A percentile compares a stretch with the other conserved stretches of the same genome.
These are phyloP conservation scores for Cryptococcus sp. DNA, from an alignment of 1,284 basidiomycete species.

Conservation along the genomic window DNA sequence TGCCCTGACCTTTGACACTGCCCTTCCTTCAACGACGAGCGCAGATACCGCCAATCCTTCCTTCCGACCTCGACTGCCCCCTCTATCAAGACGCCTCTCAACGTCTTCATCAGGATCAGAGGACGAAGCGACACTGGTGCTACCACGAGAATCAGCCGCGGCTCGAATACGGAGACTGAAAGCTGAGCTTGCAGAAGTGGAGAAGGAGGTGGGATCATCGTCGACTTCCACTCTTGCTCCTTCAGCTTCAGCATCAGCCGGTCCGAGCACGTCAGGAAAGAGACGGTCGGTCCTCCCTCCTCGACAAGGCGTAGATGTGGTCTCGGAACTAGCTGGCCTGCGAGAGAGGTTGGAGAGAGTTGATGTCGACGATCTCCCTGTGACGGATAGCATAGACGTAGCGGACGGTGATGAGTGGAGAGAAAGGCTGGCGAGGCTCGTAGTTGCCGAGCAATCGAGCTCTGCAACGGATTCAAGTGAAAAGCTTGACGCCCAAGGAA, in stretches of 20 bases:
- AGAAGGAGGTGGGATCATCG: slow-evolving; percentile 44
- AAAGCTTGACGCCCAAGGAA: neutral
- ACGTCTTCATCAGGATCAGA: slow-evolving; percentile 20
- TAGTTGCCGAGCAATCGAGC: neutral
- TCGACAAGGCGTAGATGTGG: slow-evolving; percentile 35
- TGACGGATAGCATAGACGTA: neutral
- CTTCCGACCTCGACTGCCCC: slow-evolving; percentile 26
- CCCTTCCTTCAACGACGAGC: neutral
- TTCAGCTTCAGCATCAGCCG: neutral
- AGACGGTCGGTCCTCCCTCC: slow-evolving; percentile 30
- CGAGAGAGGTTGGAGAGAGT: slow-evolving; percentile 32
- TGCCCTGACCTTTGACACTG: neutral
- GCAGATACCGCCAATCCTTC: slow-evolving; percentile 18
- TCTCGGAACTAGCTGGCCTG: slow-evolving; percentile 37
- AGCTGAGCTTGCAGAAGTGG: slow-evolving; percentile 56
- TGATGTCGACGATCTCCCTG: slow-evolving; percentile 14
- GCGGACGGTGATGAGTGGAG: slow-evolving; percentile 14
- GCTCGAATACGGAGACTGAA: slow-evolving; percentile 54
- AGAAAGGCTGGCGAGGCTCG: slow-evolving; percentile 56
- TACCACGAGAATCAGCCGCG: slow-evolving; percentile 48
- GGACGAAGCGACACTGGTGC: slow-evolving; percentile 9
- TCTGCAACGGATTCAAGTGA: neutral
- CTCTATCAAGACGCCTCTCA: slow-evolving; percentile 16
- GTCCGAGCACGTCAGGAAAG: slow-evolving; percentile 11
- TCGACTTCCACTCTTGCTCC: slow-evolving; percentile 3